Percentiles rank a stretch among this genome's conserved stretches.
Evolutionary conservation across 2,329 filamentous ascomycete genomes (phyloP).

Genomic region (Aspergillus sp.): DNA sequence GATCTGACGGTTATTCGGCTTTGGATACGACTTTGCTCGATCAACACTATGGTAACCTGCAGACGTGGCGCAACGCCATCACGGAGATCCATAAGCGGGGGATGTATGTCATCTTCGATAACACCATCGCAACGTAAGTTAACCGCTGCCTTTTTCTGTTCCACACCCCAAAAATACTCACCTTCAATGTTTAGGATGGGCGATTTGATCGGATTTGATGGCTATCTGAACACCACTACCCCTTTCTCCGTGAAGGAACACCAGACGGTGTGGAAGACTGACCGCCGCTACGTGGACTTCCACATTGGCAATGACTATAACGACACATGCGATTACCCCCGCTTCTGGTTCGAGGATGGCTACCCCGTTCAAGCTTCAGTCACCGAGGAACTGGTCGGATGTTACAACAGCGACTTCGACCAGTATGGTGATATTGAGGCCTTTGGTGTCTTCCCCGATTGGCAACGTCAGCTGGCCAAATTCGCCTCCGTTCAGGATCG

Average conservation of each 20-base stretch:
- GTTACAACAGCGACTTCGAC: constrained; percentile 64
- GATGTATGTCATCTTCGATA: constrained; percentile 67
- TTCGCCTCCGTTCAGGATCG: constrained; percentile 68
- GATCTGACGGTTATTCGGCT: constrained; percentile 59
- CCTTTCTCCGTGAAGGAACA: constrained; percentile 59
- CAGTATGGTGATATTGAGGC: constrained; percentile 64
- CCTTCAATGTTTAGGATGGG: constrained; percentile 44
- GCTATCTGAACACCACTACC: constrained; percentile 49
- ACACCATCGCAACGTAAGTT: constrained; percentile 61
- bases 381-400: constrained; percentile 52
- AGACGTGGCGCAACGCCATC: constrained; percentile 59
- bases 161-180: background rate
- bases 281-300: constrained; percentile 60
- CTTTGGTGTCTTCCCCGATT: constrained; percentile 63
- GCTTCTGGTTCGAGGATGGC: constrained; percentile 63
- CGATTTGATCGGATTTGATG: constrained; percentile 57
- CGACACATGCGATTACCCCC: constrained; percentile 57
- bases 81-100: constrained; percentile 59
- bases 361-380: constrained; percentile 50
- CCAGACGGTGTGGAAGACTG: constrained; percentile 57
- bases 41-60: constrained; percentile 60
- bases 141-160: background rate
- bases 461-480: constrained; percentile 63
- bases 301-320: constrained; percentile 55
- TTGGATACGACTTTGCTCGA: constrained; percentile 64